Conservation (phyloP, 352 stramenopile genomes). For the Paralagenidium karlingii region DNA sequence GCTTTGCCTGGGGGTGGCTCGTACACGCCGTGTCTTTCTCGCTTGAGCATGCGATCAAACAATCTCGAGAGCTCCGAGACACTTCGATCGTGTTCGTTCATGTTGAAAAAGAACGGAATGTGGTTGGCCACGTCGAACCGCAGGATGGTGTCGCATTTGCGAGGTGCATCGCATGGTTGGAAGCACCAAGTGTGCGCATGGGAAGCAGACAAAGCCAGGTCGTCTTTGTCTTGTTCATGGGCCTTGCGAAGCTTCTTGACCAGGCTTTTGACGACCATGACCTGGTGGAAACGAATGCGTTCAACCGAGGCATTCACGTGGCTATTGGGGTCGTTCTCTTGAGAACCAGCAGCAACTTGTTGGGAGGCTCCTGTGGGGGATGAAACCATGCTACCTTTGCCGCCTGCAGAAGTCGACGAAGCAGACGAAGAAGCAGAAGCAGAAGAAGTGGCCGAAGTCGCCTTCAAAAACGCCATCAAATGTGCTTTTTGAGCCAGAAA, state of each 20-base stretch:
- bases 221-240: conserved; percentile 9
- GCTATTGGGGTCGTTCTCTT: no score
- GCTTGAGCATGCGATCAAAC: conserved; percentile 40
- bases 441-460: conserved; percentile 5
- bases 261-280: conserved; percentile 22
- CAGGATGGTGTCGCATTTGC: conserved; percentile 4
- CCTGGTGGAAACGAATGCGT: conserved; percentile 26
- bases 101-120: conserved; percentile 33
- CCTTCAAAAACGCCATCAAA: conserved; percentile 1
- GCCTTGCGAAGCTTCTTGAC: conserved; percentile 15
- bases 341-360: no score
- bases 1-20: conserved; percentile 42
- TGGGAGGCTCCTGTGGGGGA: no score
- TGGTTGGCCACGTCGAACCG: conserved; percentile 22
- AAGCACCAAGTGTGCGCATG: conserved; percentile 4
- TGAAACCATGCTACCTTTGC: no score
- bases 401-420: no score
- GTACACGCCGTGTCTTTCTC: conserved; percentile 26
- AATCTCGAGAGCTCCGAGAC: conserved; percentile 15
- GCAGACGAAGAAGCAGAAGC: conserved; percentile 1
- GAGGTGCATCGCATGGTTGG: conserved; percentile 2
- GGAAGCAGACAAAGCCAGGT: conserved; percentile 5
- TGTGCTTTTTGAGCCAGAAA: conserved; percentile 16
- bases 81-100: conserved; percentile 10
- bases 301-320: conserved; percentile 18